Evolutionary conservation across 2,329 filamentous ascomycete genomes (phyloP).

Genomic region (Penicillium sp.): DNA sequence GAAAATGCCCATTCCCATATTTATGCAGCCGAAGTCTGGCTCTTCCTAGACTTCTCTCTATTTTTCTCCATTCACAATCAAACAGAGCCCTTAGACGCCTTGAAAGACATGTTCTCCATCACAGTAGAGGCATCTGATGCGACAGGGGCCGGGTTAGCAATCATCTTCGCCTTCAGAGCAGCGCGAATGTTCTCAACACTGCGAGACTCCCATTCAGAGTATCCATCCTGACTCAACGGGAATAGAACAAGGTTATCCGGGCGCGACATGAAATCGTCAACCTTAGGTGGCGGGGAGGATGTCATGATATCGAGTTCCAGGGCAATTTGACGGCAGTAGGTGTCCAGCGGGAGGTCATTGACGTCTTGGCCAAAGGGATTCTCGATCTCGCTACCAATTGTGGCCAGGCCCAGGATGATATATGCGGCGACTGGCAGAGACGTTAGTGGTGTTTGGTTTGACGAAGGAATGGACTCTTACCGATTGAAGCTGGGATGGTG

Average conservation of each 20-base stretch:
- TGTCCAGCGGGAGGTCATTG: slow-evolving; percentile 72
- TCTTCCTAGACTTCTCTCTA: background rate
- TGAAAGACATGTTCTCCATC: slow-evolving; percentile 11
- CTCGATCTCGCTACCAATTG: slow-evolving; percentile 76
- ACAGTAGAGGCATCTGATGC: slow-evolving; percentile 24
- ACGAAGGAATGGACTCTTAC: slow-evolving; percentile 18
- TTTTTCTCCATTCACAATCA: slow-evolving; percentile 1
- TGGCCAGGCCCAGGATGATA: slow-evolving; percentile 72
- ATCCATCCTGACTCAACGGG: slow-evolving; percentile 43
- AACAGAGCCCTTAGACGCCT: slow-evolving; percentile 20
- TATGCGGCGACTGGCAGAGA: slow-evolving; percentile 57
- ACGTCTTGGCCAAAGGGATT: slow-evolving; percentile 81
- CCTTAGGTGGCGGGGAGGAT: slow-evolving; percentile 50
- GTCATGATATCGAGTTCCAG: slow-evolving; percentile 70
- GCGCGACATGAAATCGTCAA: slow-evolving; percentile 45
- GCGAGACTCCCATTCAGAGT: slow-evolving; percentile 47
- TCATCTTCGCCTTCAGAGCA: slow-evolving; percentile 37
- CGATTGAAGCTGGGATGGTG: slow-evolving; percentile 69
- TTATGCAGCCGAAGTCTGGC: background rate
- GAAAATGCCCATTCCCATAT: background rate
- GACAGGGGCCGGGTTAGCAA: slow-evolving; percentile 13
- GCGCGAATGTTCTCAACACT: slow-evolving; percentile 46
- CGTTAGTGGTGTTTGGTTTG: background rate
- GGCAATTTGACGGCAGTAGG: slow-evolving; percentile 69
- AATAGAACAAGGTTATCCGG: slow-evolving; percentile 37